phyloP scores from a whole-genome alignment of 106 monocot species.

The Phalaenopsis aphrodite region DNA sequence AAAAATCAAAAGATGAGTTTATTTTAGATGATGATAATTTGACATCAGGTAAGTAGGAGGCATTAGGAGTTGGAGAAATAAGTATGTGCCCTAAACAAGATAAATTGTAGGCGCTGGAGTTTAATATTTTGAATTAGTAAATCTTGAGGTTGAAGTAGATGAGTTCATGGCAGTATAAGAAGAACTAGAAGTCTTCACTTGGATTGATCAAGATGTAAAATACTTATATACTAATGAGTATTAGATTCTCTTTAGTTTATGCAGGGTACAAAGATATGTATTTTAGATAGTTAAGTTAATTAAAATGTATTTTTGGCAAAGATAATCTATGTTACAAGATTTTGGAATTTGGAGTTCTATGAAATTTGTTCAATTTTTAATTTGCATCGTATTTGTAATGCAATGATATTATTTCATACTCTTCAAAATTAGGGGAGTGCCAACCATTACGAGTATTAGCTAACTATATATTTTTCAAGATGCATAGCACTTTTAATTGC shows the following conservation, averaged over 20 bases:
- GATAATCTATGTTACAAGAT: not conserved
- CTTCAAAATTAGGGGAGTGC: not conserved
- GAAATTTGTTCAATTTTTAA: not conserved
- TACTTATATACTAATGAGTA: not conserved
- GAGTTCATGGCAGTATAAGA: not conserved
- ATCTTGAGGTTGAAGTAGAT: not conserved
- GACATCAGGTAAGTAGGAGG: not conserved
- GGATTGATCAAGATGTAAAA: not conserved
- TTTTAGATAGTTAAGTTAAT: not conserved
- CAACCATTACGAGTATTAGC: not conserved
- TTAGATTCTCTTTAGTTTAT: not conserved
- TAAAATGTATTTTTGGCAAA: not conserved
- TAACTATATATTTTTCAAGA: not conserved
- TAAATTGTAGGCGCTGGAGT: not conserved
- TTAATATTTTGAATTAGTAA: not conserved
- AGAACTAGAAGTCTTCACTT: not conserved
- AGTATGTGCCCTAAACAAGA: not conserved
- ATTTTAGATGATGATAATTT: not conserved
- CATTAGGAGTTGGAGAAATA: not conserved
- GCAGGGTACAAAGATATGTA: not conserved
- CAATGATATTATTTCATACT: not conserved
- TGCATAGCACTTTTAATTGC: not conserved
- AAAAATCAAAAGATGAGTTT: too few relatives aligned
- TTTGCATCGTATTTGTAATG: not conserved
- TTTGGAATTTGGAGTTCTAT: not conserved